Base-by-base conservation (phyloP, 2,329 filamentous ascomycete species). In the Aspergillus fijiensis region DNA sequence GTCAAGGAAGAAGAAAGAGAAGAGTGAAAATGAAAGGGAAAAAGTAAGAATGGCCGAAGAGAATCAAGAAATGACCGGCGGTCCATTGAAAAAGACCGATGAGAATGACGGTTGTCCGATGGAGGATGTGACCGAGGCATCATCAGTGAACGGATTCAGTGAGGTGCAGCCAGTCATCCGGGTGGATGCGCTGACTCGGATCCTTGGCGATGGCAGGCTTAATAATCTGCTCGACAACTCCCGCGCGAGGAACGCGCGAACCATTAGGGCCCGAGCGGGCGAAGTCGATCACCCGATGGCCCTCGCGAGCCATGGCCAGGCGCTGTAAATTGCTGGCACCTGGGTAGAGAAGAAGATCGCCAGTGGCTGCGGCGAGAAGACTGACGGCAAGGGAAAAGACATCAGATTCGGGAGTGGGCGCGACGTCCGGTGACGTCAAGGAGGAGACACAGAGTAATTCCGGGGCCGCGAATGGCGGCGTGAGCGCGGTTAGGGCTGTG, bases 371-470 rank as follows among this genome's bases (percentile, higher is more conserved):
- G 1, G 77, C 77, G 19, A 81, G 70, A 6, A 81, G 67, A 5
- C 78, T 81, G 12, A 79, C 74, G 5, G 78, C 79, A 2, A 81
- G 71, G 0, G 79, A 80, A 59, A 80, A 81, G 1, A 81, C 73
- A 60, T 81, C 79, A 10, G 77, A 77, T 2, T 75, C 71, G 1
- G 74, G 69, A 0, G 77, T 77, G 5, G 77, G 73, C 1, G 67
- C 63, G 0, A 69, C 67, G 12, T 69, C 70, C 1, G 72, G 69
- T 2, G 77, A 73, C 5, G 67, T 74, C 23, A 79, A 60, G 5
- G 77, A 73, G 12, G 71, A 63, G 3, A 77, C 57, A 0, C 69
- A 72, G 16, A 81, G 72, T 5, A 81, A 69, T 55, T 81, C 79
- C 0, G 79, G 79, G 4, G 79, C 79, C 1, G 78, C 75, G 54